Conservation (phyloP, 495 filamentous ascomycete species). For the Xylaria acuta region DNA sequence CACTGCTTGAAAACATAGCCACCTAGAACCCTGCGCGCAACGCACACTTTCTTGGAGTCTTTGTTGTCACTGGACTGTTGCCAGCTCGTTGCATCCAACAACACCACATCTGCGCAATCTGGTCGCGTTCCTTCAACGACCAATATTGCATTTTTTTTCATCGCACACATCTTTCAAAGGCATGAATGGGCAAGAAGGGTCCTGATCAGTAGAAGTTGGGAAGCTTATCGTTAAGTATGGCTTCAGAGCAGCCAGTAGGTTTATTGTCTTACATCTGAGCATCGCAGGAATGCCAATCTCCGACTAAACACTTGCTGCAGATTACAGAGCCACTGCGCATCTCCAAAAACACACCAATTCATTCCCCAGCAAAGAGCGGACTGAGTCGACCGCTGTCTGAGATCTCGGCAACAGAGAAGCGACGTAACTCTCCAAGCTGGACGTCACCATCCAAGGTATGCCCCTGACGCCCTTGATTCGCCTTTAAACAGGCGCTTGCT, state of each 20-base stretch:
- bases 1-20: neutral
- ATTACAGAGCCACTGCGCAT: conserved; percentile 62
- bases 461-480: conserved; percentile 8
- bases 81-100: neutral
- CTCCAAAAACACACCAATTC: conserved; percentile 55
- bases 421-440: conserved; percentile 79
- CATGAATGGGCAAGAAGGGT: conserved; percentile 19
- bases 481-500: conserved; percentile 36
- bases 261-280: conserved; percentile 12
- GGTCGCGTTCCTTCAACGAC: conserved; percentile 1
- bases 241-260: conserved; percentile 49
- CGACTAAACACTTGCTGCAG: conserved; percentile 27
- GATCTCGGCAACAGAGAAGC: conserved; percentile 61
- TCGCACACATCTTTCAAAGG: conserved; percentile 26
- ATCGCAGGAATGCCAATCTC: conserved; percentile 21
- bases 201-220: conserved; percentile 16
- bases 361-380: conserved; percentile 55
- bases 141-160: conserved; percentile 10
- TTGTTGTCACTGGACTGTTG: conserved; percentile 13
- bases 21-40: conserved; percentile 21
- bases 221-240: conserved; percentile 27
- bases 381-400: conserved; percentile 63
- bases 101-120: neutral
- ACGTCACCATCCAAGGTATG: conserved; percentile 71
- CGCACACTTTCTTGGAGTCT: neutral